Evolutionary conservation across 2,329 filamentous ascomycete species (phyloP), one percentile per base, ranked within the genome.

Genomic region (Verticillium nubilum): DNA sequence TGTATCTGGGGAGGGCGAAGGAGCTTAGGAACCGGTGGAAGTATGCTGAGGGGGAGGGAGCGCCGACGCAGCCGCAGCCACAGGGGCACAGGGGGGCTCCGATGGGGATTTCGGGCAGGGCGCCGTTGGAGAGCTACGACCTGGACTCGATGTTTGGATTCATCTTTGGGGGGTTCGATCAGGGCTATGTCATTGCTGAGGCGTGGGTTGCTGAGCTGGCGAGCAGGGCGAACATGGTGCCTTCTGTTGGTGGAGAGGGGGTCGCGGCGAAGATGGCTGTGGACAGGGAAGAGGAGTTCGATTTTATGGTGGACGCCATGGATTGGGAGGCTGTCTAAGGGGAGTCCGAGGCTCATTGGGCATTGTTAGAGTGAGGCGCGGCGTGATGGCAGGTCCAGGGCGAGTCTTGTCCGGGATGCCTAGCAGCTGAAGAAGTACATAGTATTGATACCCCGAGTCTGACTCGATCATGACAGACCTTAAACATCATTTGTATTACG

Each of bases 1-100:
- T 76, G n/a, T 83, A 87, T 58, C 76, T 92, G 4, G 78, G 79
- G 57, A 76, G 83, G 58, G 88, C 88, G 1, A 91, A 91, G 68
- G 86, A 89, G 63, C 78, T 90, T 59, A 77, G 88, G 1, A 91
- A 91, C 64, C 77, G 84, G 10, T 91, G 88, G 88, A 91, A 91
- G 73, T 83, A 86, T 58, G 86, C 83, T 0, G 84, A 86, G 37
- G 78, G 83, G 52, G 59, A 58, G 56, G 61, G 60, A 55, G 59
- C 29, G 64, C 53, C 42, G 57, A 52, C 25, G 60, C 29, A 15
- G 15, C 28, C 13, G 2, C 19, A 1, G 9, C 19, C 5, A 12
- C 42, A 10, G 42, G n/a, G n/a, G 19, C 42, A 10, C 35, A 15
- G 9, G 35, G 17, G 35, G 35, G 29, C 5, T 31, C 29, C 5